Evolutionary conservation across 768 basidiomycete species (phyloP).

Genomic region (Boletus rubroflammeus): DNA sequence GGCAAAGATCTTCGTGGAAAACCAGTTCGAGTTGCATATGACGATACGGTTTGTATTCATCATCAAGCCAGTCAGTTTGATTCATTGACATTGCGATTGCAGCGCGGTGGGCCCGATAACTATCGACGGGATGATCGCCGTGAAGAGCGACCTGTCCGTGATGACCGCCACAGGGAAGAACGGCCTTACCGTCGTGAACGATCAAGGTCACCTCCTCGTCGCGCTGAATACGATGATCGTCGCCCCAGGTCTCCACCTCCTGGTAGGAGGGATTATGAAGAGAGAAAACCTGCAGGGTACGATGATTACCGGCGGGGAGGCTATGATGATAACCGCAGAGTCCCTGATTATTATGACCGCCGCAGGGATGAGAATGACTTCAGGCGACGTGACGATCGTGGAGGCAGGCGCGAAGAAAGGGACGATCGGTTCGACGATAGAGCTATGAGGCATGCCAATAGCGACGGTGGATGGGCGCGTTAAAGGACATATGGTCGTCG

Average conservation of each 20-base stretch:
- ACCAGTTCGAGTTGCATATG: constrained; percentile 65
- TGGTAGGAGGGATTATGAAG: constrained; percentile 75
- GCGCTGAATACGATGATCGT: constrained; percentile 70
- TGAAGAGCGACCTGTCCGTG: constrained; percentile 51
- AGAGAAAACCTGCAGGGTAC: constrained; percentile 89
- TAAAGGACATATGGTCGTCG: constrained; percentile 44
- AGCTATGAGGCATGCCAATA: constrained; percentile 67
- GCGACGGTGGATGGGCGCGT: constrained; percentile 75
- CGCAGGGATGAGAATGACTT: constrained; percentile 73
- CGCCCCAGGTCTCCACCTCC: constrained; percentile 76
- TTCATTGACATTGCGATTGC: neutral
- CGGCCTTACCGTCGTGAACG: constrained; percentile 67
- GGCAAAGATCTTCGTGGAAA: constrained; percentile 85
- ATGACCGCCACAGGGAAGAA: constrained; percentile 58
- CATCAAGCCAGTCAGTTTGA: neutral
- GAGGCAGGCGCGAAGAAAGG: constrained; percentile 79
- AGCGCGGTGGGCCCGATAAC: constrained; percentile 70
- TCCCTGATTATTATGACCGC: constrained; percentile 83
- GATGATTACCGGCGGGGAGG: constrained; percentile 84
- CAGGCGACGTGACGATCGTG: constrained; percentile 58
- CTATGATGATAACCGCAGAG: constrained; percentile 76
- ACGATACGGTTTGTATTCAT: constrained; percentile 51
- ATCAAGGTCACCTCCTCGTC: constrained; percentile 77
- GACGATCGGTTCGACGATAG: constrained; percentile 80
- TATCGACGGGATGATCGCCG: constrained; percentile 74